Conservation (phyloP, 371 early-diverging fungal species). For the Catenaria anguillulae region DNA sequence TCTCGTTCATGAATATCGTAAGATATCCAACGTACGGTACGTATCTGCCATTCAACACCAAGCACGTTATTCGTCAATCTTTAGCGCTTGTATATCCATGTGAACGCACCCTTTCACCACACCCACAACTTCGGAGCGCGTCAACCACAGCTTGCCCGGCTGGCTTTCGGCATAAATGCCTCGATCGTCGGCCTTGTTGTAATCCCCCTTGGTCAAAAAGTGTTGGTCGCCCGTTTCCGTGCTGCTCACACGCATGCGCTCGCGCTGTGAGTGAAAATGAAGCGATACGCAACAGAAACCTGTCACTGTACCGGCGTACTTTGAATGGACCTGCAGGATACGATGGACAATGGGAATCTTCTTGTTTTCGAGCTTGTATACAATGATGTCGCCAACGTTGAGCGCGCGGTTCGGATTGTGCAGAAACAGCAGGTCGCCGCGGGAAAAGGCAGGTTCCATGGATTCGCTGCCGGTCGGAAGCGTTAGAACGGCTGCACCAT, state of each 20-base stretch:
- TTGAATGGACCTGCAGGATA: slow-evolving; percentile 71
- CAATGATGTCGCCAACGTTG: slow-evolving; percentile 85
- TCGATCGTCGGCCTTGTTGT: slow-evolving; percentile 86
- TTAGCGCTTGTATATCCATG: slow-evolving; percentile 9
- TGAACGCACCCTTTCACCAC: slow-evolving; percentile 57
- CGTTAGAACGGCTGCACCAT: too few relatives aligned
- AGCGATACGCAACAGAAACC: too few relatives aligned
- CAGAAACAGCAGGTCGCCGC: slow-evolving; percentile 95
- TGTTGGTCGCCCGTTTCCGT: slow-evolving; percentile 44
- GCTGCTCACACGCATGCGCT: too few relatives aligned
- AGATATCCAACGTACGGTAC: slow-evolving; percentile 92
- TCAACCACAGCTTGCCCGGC: slow-evolving; percentile 76
- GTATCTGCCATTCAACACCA: too few relatives aligned
- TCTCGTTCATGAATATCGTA: slow-evolving; percentile 90
- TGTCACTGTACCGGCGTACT: too few relatives aligned
- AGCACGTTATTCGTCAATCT: too few relatives aligned
- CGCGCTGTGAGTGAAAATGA: too few relatives aligned
- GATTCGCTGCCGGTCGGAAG: slow-evolving; percentile 66
- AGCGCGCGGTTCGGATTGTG: slow-evolving; percentile 52
- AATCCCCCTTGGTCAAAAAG: slow-evolving; percentile 97
- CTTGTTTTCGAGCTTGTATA: slow-evolving; percentile 83
- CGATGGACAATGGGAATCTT: slow-evolving; percentile 98
- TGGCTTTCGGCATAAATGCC: slow-evolving; percentile 54
- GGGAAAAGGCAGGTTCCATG: slow-evolving; percentile 97
- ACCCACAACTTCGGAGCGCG: slow-evolving; percentile 71